Conservation (phyloP, 139 green algal species). For the Tetradesmus lagerheimii region DNA sequence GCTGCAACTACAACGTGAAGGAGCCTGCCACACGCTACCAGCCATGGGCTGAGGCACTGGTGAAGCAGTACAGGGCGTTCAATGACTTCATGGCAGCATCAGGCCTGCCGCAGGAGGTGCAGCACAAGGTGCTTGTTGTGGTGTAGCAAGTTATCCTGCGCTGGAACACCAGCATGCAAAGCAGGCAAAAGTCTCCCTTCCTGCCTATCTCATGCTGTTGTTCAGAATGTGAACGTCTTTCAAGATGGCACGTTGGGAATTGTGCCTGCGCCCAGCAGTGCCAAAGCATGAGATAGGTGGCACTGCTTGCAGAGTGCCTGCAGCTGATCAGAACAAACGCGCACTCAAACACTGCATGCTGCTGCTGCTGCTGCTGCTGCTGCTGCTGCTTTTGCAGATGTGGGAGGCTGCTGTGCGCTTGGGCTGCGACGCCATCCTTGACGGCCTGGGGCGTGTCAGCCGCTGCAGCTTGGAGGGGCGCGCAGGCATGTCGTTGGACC, state of each 20-base stretch:
- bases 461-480: constrained; percentile 77
- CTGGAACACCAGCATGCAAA: background rate
- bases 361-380: background rate
- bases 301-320: background rate
- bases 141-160: too few relatives aligned
- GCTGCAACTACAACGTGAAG: constrained; percentile 52
- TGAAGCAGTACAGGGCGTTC: constrained; percentile 21
- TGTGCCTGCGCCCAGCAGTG: background rate
- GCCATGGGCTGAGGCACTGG: constrained; percentile 46
- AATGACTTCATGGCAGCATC: background rate
- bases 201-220: too few relatives aligned
- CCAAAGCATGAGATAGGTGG: background rate
- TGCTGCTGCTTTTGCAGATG: constrained; percentile 50
- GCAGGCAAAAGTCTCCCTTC: too few relatives aligned
- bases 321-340: background rate
- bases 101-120: constrained; percentile 29
- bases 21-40: constrained; percentile 50
- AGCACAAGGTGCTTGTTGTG: constrained; percentile 41
- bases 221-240: too few relatives aligned
- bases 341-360: background rate
- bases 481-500: constrained; percentile 75
- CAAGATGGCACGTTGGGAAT: too few relatives aligned
- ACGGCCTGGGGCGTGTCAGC: constrained; percentile 64
- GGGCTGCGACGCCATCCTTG: constrained; percentile 66
- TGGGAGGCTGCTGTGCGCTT: constrained; percentile 66